phyloP scores from a whole-genome alignment of 2,329 filamentous ascomycete genomes.

The Aspergillus sp. region DNA sequence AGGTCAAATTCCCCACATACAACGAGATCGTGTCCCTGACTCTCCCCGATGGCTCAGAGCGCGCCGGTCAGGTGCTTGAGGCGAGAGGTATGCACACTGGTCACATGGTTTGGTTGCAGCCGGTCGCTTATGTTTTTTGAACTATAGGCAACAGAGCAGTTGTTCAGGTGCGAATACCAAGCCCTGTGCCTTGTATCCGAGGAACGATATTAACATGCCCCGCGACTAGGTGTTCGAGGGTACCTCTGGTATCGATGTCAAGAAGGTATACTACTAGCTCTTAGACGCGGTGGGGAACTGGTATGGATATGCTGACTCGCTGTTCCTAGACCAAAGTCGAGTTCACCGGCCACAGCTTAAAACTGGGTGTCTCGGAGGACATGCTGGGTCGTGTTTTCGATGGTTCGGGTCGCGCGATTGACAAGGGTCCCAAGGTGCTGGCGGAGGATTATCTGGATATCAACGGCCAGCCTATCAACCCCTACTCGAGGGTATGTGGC shows the following conservation, averaged over 20 bases:
- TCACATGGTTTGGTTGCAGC: neutral
- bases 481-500: constrained; percentile 71
- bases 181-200: constrained; percentile 5
- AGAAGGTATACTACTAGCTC: constrained; percentile 58
- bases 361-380: constrained; percentile 97
- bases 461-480: constrained; percentile 98
- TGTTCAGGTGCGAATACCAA: constrained; percentile 62
- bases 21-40: constrained; percentile 98
- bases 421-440: constrained; percentile 96
- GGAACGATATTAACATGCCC: constrained; percentile 12
- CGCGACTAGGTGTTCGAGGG: constrained; percentile 79
- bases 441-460: constrained; percentile 98
- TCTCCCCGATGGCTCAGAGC: constrained; percentile 85
- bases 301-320: constrained; percentile 12
- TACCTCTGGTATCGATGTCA: constrained; percentile 93
- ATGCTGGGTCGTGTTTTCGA: constrained; percentile 99
- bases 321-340: constrained; percentile 78
- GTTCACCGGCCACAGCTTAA: constrained; percentile 92
- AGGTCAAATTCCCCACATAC: constrained; percentile 96
- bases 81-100: constrained; percentile 64
- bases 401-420: constrained; percentile 93
- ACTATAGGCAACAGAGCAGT: constrained; percentile 74
- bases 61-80: constrained; percentile 93
- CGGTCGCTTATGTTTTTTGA: constrained; percentile 10
- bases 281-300: neutral